Conservation (phyloP, 2,329 filamentous ascomycete species). For the Aschersonia sp. region DNA sequence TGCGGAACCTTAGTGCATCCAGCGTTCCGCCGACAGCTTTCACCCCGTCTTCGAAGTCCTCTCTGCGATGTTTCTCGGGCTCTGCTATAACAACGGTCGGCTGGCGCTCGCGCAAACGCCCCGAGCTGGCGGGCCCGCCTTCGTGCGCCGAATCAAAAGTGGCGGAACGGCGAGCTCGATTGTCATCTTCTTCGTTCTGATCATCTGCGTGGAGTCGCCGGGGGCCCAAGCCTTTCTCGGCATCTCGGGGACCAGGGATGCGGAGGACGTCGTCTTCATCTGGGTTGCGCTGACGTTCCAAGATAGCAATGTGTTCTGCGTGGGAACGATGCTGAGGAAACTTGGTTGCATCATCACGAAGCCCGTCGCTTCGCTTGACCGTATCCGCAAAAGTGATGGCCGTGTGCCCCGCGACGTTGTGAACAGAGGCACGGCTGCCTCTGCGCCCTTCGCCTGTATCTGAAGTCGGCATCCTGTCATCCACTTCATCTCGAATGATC, state of each 20-base stretch:
- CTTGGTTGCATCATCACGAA: constrained; percentile 32
- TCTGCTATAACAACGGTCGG: constrained; percentile 55
- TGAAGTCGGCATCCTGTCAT: neutral
- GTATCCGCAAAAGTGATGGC: constrained; percentile 55
- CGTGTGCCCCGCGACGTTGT: constrained; percentile 8
- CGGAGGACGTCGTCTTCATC: constrained; percentile 62
- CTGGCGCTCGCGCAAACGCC: constrained; percentile 20
- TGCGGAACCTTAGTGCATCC: constrained; percentile 27
- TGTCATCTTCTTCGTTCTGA: constrained; percentile 20
- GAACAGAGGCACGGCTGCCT: constrained; percentile 1
- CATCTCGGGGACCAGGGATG: constrained; percentile 85
- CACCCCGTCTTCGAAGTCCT: constrained; percentile 26
- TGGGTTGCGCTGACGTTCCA: constrained; percentile 69
- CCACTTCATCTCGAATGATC: constrained; percentile 1
- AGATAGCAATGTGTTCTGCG: constrained; percentile 75
- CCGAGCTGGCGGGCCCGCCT: constrained; percentile 8
- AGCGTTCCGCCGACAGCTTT: constrained; percentile 25
- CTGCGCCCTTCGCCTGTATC: neutral
- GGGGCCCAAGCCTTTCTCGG: constrained; percentile 67
- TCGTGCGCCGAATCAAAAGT: constrained; percentile 13
- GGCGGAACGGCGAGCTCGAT: constrained; percentile 10
- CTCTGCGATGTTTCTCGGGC: constrained; percentile 27
- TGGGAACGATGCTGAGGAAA: constrained; percentile 37
- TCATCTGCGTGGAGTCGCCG: constrained; percentile 29
- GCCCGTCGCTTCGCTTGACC: constrained; percentile 43